phyloP scores from a whole-genome alignment of 2,329 filamentous ascomycete genomes.

The Aquanectria penicillioides region DNA sequence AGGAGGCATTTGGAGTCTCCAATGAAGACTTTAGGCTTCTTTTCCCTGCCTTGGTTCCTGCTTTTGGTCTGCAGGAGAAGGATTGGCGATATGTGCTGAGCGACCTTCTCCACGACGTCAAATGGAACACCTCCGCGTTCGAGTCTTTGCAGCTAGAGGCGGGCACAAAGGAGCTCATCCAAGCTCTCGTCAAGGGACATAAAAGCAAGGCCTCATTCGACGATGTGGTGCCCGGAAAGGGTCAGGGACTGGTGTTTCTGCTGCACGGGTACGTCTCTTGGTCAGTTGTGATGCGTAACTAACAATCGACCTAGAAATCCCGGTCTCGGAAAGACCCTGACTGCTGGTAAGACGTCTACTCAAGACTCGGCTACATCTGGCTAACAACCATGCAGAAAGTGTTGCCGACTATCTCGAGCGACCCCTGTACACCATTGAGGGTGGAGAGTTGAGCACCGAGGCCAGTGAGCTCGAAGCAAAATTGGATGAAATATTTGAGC shows the following conservation, averaged over 20 bases:
- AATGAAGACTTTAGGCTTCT: neutral
- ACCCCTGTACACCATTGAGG: conserved; percentile 7
- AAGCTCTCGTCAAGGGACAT: conserved; percentile 10
- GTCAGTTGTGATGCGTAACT: neutral
- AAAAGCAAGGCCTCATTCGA: conserved; percentile 8
- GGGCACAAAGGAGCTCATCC: conserved; percentile 6
- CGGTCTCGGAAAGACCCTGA: conserved; percentile 12
- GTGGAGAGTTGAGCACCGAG: conserved; percentile 10
- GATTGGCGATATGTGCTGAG: conserved; percentile 14
- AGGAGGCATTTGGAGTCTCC: neutral
- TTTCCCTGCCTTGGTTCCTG: conserved; percentile 6
- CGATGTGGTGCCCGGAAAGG: conserved; percentile 14
- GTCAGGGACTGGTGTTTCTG: conserved; percentile 11
- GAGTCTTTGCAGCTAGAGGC: conserved; percentile 10
- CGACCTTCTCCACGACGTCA: conserved; percentile 1
- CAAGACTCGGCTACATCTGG: neutral
- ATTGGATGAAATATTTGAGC: neutral
- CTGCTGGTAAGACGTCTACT: neutral
- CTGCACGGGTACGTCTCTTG: neutral
- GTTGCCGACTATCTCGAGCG: conserved; percentile 11
- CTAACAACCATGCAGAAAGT: neutral
- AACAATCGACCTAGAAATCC: neutral
- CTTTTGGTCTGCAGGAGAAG: conserved; percentile 1
- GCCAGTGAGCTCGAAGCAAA: neutral
- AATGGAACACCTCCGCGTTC: conserved; percentile 10